Evolutionary conservation across 2,329 filamentous ascomycete genomes (phyloP).

Genomic region (Sclerotinia borealis): DNA sequence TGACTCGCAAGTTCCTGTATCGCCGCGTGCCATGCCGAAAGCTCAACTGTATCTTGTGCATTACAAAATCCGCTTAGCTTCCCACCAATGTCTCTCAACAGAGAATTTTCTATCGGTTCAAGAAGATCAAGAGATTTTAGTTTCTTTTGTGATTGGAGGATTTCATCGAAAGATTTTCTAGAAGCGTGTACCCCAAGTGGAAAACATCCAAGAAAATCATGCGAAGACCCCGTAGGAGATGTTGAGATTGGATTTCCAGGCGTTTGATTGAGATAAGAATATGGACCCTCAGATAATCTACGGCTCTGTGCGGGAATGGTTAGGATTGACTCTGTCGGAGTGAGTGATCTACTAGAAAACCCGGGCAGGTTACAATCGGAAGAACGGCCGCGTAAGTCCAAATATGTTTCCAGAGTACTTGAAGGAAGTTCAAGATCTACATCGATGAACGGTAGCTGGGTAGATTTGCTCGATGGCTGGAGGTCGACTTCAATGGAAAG

Average conservation of each 20-base stretch:
- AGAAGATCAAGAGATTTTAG: constrained; percentile 12
- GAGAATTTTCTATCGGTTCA: not conserved
- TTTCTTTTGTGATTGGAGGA: constrained; percentile 39
- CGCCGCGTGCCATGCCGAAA: constrained; percentile 16
- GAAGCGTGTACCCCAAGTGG: constrained; percentile 40
- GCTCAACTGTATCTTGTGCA: constrained; percentile 24
- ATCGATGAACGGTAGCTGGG: not conserved
- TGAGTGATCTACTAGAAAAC: constrained; percentile 6
- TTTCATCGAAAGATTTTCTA: constrained; percentile 37
- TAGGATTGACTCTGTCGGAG: constrained; percentile 1
- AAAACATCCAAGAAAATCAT: constrained; percentile 40
- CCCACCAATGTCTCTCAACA: constrained; percentile 6
- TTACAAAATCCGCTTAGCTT: not conserved
- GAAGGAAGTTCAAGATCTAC: not conserved
- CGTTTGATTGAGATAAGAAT: not conserved
- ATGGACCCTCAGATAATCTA: constrained; percentile 7
- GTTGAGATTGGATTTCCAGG: constrained; percentile 33
- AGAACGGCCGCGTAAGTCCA: not conserved
- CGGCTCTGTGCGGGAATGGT: not conserved
- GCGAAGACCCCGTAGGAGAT: constrained; percentile 35
- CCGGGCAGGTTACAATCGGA: not conserved
- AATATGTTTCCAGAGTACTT: not conserved
- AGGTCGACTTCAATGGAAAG: constrained; percentile 9
- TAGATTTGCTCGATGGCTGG: not conserved
- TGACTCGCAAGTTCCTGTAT: constrained; percentile 21